Percentiles rank a stretch among this genome's conserved stretches.
Conservation (phyloP, 768 basidiomycete species). For the Termitomyces sp. region DNA sequence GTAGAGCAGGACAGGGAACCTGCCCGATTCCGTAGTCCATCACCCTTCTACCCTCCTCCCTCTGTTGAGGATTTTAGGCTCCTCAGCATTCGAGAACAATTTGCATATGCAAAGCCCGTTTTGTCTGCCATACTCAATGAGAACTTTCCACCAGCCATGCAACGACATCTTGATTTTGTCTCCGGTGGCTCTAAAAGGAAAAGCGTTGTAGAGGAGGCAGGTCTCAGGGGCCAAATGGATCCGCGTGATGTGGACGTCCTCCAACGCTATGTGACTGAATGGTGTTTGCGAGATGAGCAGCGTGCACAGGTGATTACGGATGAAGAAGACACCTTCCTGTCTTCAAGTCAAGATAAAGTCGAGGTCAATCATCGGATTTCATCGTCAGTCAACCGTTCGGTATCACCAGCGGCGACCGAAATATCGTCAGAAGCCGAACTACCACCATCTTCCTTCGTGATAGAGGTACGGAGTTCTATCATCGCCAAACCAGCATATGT, state of each 20-base stretch:
- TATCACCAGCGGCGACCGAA: conserved; percentile 16
- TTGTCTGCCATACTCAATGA: conserved; percentile 53
- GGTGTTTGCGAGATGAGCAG: conserved; percentile 34
- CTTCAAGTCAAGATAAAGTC: not conserved
- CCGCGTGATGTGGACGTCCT: conserved; percentile 30
- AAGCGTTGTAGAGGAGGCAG: conserved; percentile 28
- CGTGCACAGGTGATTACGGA: conserved; percentile 11
- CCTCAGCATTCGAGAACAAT: conserved; percentile 50
- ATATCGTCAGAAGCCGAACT: conserved; percentile 14
- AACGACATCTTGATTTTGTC: conserved; percentile 49
- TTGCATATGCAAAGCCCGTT: conserved; percentile 61
- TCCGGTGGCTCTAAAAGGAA: conserved; percentile 46
- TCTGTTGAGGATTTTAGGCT: conserved; percentile 34
- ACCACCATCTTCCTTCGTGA: conserved; percentile 19
- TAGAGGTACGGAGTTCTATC: not conserved
- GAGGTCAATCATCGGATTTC: not conserved
- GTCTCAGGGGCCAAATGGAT: conserved; percentile 35
- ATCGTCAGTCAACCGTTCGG: not conserved
- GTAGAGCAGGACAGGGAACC: conserved; percentile 17
- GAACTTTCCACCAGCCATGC: conserved; percentile 44
- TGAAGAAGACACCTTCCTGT: conserved; percentile 1
- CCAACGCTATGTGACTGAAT: conserved; percentile 28
- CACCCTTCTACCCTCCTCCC: conserved; percentile 37
- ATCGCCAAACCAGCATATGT: not conserved
- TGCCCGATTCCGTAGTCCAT: conserved; percentile 31